Percentiles rank a stretch among this genome's conserved stretches.
These are phyloP conservation scores for Pythium pyrilobum DNA, from an alignment of 352 stramenopile species.

Conservation along the genomic window DNA sequence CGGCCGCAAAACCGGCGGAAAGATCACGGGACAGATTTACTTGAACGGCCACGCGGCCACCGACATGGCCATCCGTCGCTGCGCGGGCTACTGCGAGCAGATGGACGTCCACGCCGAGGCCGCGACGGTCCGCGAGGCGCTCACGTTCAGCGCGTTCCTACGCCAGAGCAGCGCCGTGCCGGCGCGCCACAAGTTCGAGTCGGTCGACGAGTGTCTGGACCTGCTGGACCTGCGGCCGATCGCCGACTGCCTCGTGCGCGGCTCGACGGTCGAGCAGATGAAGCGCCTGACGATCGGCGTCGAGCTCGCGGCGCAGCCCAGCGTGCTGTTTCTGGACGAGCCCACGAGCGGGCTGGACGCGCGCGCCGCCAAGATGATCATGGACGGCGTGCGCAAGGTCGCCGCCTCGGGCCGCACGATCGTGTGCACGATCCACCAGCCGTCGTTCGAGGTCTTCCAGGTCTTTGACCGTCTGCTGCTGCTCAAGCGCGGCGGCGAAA, in stretches of 20 bases:
- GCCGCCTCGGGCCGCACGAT: constrained; percentile 77
- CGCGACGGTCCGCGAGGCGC: constrained; percentile 87
- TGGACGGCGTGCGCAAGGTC: constrained; percentile 87
- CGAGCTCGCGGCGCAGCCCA: constrained; percentile 86
- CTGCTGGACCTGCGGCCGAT: constrained; percentile 51
- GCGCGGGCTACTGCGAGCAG: constrained; percentile 72
- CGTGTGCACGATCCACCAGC: constrained; percentile 88
- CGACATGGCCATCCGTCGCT: constrained; percentile 48
- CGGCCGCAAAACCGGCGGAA: constrained; percentile 84
- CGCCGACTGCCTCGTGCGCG: constrained; percentile 56
- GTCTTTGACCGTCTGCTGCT: constrained; percentile 88
- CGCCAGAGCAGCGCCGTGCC: constrained; percentile 42
- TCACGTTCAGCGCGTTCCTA: constrained; percentile 90
- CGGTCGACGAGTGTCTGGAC: constrained; percentile 51
- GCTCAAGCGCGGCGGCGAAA: constrained; percentile 63
- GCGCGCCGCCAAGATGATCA: constrained; percentile 80
- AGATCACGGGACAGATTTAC: constrained; percentile 59
- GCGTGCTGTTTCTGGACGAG: constrained; percentile 88
- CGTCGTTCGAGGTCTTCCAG: constrained; percentile 84
- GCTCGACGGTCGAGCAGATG: constrained; percentile 50
- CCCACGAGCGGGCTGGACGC: constrained; percentile 89
- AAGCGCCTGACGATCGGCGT: constrained; percentile 85
- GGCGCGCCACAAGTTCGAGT: constrained; percentile 38
- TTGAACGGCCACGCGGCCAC: constrained; percentile 50
- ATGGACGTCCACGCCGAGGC: constrained; percentile 89